phyloP scores from a whole-genome alignment of 2,329 filamentous ascomycete genomes.

The Cytospora leucostoma region DNA sequence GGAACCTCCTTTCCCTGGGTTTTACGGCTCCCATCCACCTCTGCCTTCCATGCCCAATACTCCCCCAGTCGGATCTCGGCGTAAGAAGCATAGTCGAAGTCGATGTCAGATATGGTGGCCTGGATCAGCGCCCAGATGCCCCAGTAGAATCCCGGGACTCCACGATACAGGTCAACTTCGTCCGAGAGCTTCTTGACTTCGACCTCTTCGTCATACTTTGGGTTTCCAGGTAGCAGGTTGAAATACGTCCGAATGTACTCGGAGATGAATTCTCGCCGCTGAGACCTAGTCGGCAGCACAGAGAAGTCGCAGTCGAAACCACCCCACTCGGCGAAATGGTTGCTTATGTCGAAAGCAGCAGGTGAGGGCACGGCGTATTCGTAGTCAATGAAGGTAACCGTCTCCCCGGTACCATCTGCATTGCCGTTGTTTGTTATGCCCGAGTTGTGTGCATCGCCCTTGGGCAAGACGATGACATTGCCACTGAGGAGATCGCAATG shows the following conservation, averaged over 20 bases:
- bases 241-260: slow-evolving; percentile 82
- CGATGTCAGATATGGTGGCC: slow-evolving; percentile 88
- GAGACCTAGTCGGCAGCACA: slow-evolving; percentile 74
- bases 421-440: slow-evolving; percentile 31
- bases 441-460: slow-evolving; percentile 30
- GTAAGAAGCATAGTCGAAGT: slow-evolving; percentile 94
- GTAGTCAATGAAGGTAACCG: slow-evolving; percentile 92
- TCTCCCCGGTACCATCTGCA: slow-evolving; percentile 42
- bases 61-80: slow-evolving; percentile 84
- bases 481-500: slow-evolving; percentile 96
- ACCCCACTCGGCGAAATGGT: slow-evolving; percentile 98
- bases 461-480: slow-evolving; percentile 84
- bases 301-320: slow-evolving; percentile 93
- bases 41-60: slow-evolving; percentile 89
- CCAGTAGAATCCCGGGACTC: slow-evolving; percentile 87
- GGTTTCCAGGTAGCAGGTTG: slow-evolving; percentile 48
- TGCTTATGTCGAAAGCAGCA: slow-evolving; percentile 93
- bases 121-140: slow-evolving; percentile 97
- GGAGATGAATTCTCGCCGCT: slow-evolving; percentile 77
- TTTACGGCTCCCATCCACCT: slow-evolving; percentile 63
- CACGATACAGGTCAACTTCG: slow-evolving; percentile 86
- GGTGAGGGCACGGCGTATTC: slow-evolving; percentile 95
- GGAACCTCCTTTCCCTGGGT: slow-evolving; percentile 61
- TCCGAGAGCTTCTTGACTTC: slow-evolving; percentile 70
- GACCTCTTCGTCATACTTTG: slow-evolving; percentile 51